Evolutionary conservation across 2,329 filamentous ascomycete species (phyloP), one percentile per base, ranked within the genome.

Genomic region (Cladophialophora exuberans): DNA sequence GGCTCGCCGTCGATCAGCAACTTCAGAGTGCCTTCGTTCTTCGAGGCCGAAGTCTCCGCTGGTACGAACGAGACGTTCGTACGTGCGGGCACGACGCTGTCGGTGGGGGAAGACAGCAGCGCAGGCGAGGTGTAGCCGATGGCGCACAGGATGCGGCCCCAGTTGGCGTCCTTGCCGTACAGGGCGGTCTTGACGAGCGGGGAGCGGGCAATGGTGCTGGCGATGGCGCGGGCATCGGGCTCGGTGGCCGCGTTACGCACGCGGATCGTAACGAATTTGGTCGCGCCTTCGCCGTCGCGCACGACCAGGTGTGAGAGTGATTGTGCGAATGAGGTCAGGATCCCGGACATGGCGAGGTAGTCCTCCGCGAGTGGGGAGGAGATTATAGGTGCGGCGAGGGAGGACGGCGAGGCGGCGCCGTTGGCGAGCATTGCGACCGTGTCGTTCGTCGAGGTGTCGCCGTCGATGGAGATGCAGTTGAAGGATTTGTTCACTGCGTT

Each of bases 141-240:
- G 1, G 94, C 93, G 71, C 94, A 97, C 23, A 97, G 81, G 60
- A 99, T 96, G 51, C 94, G 90, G 28, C 94, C 94, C 94, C 94
- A 99, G 78, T 99, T 99, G 15, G 94, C 94, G 70, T 99, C 94
- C 71, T 91, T 90, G 62, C 94, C 94, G 73, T 99, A 99, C 35
- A 99, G 79, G 0, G 94, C 94, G 0, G 94, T 99, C 80, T 99
- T 99, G 65, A 99, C 94, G 10, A 99, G 83, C 6, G 94, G 90
- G 0, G 91, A 96, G 46, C 87, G 85, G 13, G 94, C 92, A 69
- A 99, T 97, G 42, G 89, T 87, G 59, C 87, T 88, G 9, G 92
- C 94, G 58, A 97, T 86, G 67, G 86, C 83, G 52, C 89, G 85
- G 1, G 90, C 92, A 42, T 85, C 87, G 43, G 79, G 76, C 67